phyloP scores from a whole-genome alignment of 371 early-diverging fungal genomes.

The Syncephalastrum sp. region DNA sequence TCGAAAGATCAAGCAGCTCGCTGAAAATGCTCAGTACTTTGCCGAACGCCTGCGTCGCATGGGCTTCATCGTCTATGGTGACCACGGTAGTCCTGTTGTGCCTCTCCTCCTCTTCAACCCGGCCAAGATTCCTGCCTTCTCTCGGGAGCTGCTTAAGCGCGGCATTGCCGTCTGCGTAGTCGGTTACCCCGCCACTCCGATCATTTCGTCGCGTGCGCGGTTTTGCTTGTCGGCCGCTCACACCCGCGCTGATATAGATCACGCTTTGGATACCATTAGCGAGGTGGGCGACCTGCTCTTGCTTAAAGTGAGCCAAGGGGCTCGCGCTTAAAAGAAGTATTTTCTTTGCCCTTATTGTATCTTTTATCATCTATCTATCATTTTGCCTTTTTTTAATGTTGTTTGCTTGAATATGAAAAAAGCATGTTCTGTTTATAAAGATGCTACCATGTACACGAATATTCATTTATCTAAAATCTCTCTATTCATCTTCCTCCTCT shows the following conservation, averaged over 20 bases:
- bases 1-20: slow-evolving; percentile 78
- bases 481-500: not conserved
- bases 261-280: slow-evolving; percentile 55
- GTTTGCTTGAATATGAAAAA: no score
- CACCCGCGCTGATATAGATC: slow-evolving; percentile 89
- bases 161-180: slow-evolving; percentile 97
- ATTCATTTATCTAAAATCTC: no score
- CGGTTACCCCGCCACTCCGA: slow-evolving; percentile 96
- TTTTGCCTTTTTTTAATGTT: no score
- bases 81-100: slow-evolving; percentile 93
- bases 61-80: slow-evolving; percentile 97
- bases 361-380: no score
- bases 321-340: no score
- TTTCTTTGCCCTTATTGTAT: no score
- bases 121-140: slow-evolving; percentile 97
- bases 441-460: no score
- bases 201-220: slow-evolving; percentile 90
- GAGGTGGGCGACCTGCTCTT: slow-evolving; percentile 58
- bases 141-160: slow-evolving; percentile 87
- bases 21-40: slow-evolving; percentile 86
- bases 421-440: no score
- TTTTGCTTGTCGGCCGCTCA: slow-evolving; percentile 97
- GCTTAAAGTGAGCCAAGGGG: slow-evolving; percentile 35
- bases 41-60: slow-evolving; percentile 75
- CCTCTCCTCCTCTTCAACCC: slow-evolving; percentile 95